phyloP scores from a whole-genome alignment of 75 land plant species.

The Cunninghamia lanceolata region DNA sequence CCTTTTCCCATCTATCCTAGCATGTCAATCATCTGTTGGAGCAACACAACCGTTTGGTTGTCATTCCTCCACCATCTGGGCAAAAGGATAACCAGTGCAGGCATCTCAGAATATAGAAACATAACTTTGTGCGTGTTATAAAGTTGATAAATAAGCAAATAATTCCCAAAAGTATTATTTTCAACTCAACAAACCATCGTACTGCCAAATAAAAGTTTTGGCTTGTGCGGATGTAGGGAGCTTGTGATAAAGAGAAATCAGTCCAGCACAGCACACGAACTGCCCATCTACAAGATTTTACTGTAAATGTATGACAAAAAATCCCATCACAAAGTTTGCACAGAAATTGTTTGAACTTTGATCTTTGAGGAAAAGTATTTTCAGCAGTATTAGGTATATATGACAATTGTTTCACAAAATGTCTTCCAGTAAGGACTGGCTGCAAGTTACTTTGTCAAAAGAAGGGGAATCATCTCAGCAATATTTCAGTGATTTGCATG shows the following conservation, averaged over 20 bases:
- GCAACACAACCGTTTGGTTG: neutral
- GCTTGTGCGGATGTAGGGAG: neutral
- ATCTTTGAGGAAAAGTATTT: neutral
- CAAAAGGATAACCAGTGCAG: neutral
- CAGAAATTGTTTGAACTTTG: neutral
- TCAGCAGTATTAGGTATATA: too few species aligned
- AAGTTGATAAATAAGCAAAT: neutral
- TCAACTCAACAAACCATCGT: neutral
- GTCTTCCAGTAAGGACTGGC: neutral
- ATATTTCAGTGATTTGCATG: neutral
- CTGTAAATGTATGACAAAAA: too few species aligned
- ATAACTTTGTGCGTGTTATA: neutral
- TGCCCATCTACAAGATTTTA: too few species aligned
- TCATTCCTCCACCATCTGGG: neutral
- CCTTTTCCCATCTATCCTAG: neutral
- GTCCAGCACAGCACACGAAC: too few species aligned
- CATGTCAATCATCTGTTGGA: neutral
- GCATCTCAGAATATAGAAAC: neutral
- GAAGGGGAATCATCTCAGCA: neutral
- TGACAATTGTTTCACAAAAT: too few species aligned
- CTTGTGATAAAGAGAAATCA: too few species aligned
- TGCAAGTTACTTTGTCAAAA: neutral
- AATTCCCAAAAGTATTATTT: neutral
- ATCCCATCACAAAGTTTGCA: neutral
- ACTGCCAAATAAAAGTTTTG: neutral